Base-by-base conservation (phyloP, 352 stramenopile genomes). In the Porosira glacialis region DNA sequence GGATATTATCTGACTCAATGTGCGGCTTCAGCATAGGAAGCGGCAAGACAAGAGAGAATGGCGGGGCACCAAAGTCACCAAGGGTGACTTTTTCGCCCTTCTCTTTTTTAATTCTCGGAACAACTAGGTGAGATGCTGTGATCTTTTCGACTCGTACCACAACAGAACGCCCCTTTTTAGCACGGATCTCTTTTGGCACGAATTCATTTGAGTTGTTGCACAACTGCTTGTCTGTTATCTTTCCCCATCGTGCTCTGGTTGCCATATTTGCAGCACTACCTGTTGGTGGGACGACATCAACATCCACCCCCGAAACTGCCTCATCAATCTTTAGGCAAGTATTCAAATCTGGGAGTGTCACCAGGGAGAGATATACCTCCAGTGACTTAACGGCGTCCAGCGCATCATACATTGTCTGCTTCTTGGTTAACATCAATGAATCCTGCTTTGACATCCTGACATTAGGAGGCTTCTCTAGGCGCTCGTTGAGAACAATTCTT, bases 251-350 rank as follows among this genome's bases (percentile, higher is more conserved):
- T 35, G 65, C 59, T 51, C 53, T 31, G 24, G 59, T 77, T 31
- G 65, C 52, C 71, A 80, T 73, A 30, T 28, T 53, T 39, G 59
- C 24, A 31, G 57, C 47, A 58, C 53, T 75, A 4, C 70, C 70
- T 61, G 71, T 56, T 11, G 17, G 28, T 21, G 72, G 64, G 21
- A 76, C 52, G 22, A 81, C 58, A 77, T 81, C 72, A 47, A 81
- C 66, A 13, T 31, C 30, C 21, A 48, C 50, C 24, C 62, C 66
- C 47, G 19, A 1, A 2, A 2, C 38, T 11, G 56, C 47, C 17
- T 77, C 66, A 28, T 41, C 27, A 11, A 24, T 15, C 13, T 21
- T 52, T 19, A 78, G 45, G 49, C 63, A 44, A n/a, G 22, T 15
- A 43, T 51, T 63, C 4, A 83, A 36, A 68, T 83, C 69, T 17